Conservation (phyloP, 495 filamentous ascomycete species). For the Hypomontagnella monticulosa region DNA sequence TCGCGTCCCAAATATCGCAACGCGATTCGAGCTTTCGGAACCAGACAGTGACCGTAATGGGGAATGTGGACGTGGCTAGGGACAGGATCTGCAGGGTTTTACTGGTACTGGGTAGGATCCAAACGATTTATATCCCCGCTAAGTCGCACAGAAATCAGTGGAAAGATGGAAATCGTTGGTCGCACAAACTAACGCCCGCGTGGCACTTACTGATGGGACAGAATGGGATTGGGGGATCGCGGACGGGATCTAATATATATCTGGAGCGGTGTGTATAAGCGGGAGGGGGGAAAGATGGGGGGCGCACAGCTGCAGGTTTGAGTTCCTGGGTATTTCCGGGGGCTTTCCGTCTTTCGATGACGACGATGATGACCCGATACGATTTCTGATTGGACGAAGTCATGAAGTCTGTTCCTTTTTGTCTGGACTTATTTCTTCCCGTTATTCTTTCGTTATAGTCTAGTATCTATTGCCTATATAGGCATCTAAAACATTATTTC, state of each 20-base stretch:
- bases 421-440: conserved; percentile 1
- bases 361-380: conserved; percentile 33
- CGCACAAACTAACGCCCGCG: conserved; percentile 17
- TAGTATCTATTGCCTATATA: no score
- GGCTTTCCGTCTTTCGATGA: conserved; percentile 13
- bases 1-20: conserved; percentile 5
- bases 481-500: background rate
- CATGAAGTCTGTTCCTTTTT: conserved; percentile 25
- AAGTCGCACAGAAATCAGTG: background rate
- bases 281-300: background rate
- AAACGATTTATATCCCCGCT: background rate
- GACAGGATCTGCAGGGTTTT: conserved; percentile 11
- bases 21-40: conserved; percentile 16
- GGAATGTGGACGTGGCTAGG: background rate
- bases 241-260: conserved; percentile 27
- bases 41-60: conserved; percentile 9
- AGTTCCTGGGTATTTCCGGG: conserved; percentile 10
- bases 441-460: conserved; percentile 6
- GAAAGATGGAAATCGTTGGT: background rate
- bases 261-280: conserved; percentile 24
- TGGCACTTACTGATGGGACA: conserved; percentile 19
- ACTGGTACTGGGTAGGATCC: conserved; percentile 21
- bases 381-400: conserved; percentile 35
- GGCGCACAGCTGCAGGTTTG: background rate
- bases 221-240: conserved; percentile 3